These are phyloP conservation scores for Cadophora luteo-olivacea DNA, from an alignment of 2,329 filamentous ascomycete species.

Conservation along the genomic window DNA sequence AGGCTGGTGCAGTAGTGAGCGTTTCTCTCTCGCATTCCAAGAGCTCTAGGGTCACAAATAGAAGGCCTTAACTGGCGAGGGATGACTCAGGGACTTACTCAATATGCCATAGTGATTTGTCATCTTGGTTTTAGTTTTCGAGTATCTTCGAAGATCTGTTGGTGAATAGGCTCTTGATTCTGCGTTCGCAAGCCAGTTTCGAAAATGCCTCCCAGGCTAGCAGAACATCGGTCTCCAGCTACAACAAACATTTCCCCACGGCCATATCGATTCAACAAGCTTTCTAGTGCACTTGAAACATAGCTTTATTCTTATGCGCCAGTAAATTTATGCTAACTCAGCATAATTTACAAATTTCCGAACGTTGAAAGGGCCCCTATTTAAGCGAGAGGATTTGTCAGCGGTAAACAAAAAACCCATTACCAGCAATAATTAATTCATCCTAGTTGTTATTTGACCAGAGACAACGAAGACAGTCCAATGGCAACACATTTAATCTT, in stretches of 20 bases:
- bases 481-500: conserved; percentile 9
- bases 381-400: background rate
- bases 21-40: background rate
- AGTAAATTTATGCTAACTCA: background rate
- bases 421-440: background rate
- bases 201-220: background rate
- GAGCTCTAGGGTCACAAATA: background rate
- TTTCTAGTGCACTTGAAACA: background rate
- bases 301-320: background rate
- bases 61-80: background rate
- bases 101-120: too few species aligned
- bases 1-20: background rate
- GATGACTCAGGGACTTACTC: too few species aligned
- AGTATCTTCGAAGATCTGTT: background rate
- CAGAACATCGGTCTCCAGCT: background rate
- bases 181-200: background rate
- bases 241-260: background rate
- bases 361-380: background rate
- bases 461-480: background rate
- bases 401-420: too few species aligned
- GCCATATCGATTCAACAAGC: background rate
- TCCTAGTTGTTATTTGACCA: background rate
- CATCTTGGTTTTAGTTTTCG: too few species aligned
- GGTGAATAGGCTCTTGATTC: background rate
- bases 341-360: background rate